Percentiles rank a stretch among this genome's conserved stretches.
These are phyloP conservation scores for Funneliformis caledonium DNA, from an alignment of 371 early-diverging fungal species.

Conservation along the genomic window DNA sequence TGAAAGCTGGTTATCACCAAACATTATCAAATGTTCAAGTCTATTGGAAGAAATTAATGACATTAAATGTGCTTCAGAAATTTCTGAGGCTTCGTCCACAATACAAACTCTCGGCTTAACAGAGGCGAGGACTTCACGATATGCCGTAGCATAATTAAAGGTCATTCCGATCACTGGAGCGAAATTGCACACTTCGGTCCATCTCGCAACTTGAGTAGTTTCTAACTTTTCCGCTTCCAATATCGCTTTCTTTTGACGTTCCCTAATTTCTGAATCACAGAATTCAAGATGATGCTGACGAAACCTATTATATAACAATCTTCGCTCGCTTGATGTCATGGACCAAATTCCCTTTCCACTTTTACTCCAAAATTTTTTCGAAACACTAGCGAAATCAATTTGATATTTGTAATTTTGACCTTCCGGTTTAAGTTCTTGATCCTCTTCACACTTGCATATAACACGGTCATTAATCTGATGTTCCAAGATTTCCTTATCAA, in stretches of 20 bases:
- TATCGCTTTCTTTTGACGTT: background rate
- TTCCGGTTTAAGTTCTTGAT: background rate
- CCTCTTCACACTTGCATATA: background rate
- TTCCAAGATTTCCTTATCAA: background rate
- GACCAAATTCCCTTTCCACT: background rate
- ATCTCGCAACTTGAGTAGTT: background rate
- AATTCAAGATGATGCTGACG: background rate
- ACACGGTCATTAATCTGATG: background rate
- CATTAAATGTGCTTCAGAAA: constrained; percentile 17
- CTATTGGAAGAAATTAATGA: background rate
- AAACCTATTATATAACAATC: background rate
- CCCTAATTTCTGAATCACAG: background rate
- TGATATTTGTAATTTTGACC: background rate
- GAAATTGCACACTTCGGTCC: constrained; percentile 4
- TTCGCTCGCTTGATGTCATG: background rate
- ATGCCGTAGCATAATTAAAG: constrained; percentile 9
- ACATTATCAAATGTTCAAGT: constrained; percentile 20
- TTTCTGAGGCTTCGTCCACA: constrained; percentile 36
- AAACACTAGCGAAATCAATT: background rate
- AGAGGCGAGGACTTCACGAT: background rate
- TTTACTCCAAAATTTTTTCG: background rate
- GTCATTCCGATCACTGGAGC: constrained; percentile 29
- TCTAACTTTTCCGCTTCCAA: background rate
- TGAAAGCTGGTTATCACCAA: constrained; percentile 1
- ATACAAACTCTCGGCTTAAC: constrained; percentile 5